Evolutionary conservation across 106 monocot species (phyloP), one percentile per base, ranked within the genome.

Genomic region (Cymbidium sinense): DNA sequence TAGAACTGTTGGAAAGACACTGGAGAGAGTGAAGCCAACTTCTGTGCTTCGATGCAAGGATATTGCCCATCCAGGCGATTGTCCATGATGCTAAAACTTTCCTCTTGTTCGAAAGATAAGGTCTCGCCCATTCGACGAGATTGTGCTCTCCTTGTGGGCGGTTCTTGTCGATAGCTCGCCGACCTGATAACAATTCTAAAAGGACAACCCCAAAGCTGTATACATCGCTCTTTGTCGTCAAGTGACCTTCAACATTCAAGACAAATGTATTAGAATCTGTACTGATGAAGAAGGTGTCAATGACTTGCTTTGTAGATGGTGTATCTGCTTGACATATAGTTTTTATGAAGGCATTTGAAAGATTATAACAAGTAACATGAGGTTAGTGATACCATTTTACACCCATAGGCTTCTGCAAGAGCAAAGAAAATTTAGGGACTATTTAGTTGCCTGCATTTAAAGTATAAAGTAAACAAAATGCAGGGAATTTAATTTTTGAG

Each of bases 121-220:
- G n/a, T n/a, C n/a, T n/a, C n/a, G n/a, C n/a, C n/a, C n/a, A n/a
- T n/a, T n/a, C n/a, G n/a, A n/a, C n/a, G n/a, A n/a, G n/a, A n/a
- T n/a, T n/a, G n/a, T n/a, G n/a, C n/a, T n/a, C n/a, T n/a, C n/a
- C n/a, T n/a, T n/a, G n/a, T n/a, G n/a, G n/a, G n/a, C n/a, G n/a
- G n/a, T n/a, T n/a, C n/a, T 84, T 90, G 92, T 95, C 95, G 0
- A 95, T 30, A 13, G 90, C 90, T 3, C 95, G 86, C 29, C 80
- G 84, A 2, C 92, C 95, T 0, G 95, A 90, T 70, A 95, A 39
- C 92, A 95, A 84, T 58, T 95, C 95, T 30, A 95, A 82, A 7
- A 95, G 90, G 33, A 95, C 95, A 10, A 95, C 95, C 7, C 95
- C 95, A 25, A 95, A 95, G 79, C 95, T 87, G 78, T 92, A 95